Evolutionary conservation across 1,284 basidiomycete species (phyloP).

Genomic region (Gymnopus androsaceus): DNA sequence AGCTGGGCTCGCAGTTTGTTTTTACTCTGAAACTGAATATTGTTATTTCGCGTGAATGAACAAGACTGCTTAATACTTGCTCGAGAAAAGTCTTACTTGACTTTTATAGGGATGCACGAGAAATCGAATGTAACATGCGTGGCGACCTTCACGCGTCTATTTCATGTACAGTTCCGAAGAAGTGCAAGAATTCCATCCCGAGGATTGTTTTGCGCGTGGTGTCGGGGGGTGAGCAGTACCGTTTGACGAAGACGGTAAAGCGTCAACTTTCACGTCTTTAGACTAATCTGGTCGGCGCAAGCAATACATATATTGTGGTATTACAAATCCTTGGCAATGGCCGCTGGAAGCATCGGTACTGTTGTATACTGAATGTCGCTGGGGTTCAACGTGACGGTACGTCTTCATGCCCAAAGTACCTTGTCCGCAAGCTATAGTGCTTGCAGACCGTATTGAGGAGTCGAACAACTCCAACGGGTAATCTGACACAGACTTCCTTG

Average conservation of each 20-base stretch:
- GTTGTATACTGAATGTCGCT: conserved; percentile 86
- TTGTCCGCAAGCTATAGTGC: conserved; percentile 80
- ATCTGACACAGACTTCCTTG: conserved; percentile 96
- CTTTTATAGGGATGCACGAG: too few relatives aligned
- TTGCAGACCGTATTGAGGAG: conserved; percentile 72
- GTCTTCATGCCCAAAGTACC: conserved; percentile 92
- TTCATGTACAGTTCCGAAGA: too few relatives aligned
- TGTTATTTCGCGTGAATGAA: too few relatives aligned
- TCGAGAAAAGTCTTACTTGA: too few relatives aligned
- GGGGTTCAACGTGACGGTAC: conserved; percentile 84
- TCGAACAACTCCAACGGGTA: conserved; percentile 97
- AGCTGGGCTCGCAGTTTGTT: too few relatives aligned
- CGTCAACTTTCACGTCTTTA: conserved; percentile 70
- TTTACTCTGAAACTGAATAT: too few relatives aligned
- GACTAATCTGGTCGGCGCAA: conserved; percentile 80
- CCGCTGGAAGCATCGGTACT: conserved; percentile 72
- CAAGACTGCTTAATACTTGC: too few relatives aligned
- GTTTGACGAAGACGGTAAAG: conserved; percentile 78
- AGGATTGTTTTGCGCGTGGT: too few relatives aligned
- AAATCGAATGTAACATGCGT: too few relatives aligned
- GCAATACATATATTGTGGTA: conserved; percentile 68
- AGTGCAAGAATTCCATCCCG: too few relatives aligned
- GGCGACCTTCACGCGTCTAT: not conserved
- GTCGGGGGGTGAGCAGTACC: too few relatives aligned
- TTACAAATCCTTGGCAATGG: conserved; percentile 91